Percentiles rank a stretch among this genome's conserved stretches.
Evolutionary conservation across 2,329 filamentous ascomycete genomes (phyloP).

Genomic region (Aspergillus quadrilineatus): DNA sequence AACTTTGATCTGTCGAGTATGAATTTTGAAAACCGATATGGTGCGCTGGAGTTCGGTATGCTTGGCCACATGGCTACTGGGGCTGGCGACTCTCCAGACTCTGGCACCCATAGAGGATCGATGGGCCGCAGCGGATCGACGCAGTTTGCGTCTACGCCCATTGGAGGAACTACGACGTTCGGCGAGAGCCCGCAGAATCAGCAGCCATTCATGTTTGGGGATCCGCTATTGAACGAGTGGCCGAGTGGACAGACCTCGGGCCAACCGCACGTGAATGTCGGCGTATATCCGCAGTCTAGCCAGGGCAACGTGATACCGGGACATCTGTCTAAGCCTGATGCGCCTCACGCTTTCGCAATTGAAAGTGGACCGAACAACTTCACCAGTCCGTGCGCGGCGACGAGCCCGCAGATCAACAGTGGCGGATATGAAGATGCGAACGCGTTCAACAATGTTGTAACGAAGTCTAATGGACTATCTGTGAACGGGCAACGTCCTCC

Average conservation of each 20-base stretch:
- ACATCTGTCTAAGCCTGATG: conserved; percentile 45
- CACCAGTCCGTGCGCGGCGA: conserved; percentile 58
- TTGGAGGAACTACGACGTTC: conserved; percentile 37
- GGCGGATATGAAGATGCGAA: conserved; percentile 43
- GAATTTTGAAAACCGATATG: conserved; percentile 95
- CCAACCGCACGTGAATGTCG: conserved; percentile 35
- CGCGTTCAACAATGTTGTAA: conserved; percentile 23
- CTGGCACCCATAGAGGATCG: conserved; percentile 47
- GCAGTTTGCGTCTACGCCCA: conserved; percentile 40
- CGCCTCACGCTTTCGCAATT: conserved; percentile 61
- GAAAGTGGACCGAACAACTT: conserved; percentile 57
- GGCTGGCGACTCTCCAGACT: conserved; percentile 75
- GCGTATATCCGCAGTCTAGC: conserved; percentile 33
- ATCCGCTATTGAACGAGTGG: conserved; percentile 49
- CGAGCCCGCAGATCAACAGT: conserved; percentile 50
- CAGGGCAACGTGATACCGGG: conserved; percentile 39
- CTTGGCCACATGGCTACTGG: conserved; percentile 94
- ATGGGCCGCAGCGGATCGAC: conserved; percentile 45
- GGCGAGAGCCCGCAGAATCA: conserved; percentile 47
- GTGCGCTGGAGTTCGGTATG: conserved; percentile 93
- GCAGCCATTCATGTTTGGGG: conserved; percentile 47
- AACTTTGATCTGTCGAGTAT: conserved; percentile 94
- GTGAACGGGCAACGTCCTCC: conserved; percentile 35
- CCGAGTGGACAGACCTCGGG: conserved; percentile 37
- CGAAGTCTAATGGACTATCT: conserved; percentile 3